Evolutionary conservation across 1,284 basidiomycete species (phyloP), one percentile per base, ranked within the genome.

Genomic region (Amylostereum areolatum): DNA sequence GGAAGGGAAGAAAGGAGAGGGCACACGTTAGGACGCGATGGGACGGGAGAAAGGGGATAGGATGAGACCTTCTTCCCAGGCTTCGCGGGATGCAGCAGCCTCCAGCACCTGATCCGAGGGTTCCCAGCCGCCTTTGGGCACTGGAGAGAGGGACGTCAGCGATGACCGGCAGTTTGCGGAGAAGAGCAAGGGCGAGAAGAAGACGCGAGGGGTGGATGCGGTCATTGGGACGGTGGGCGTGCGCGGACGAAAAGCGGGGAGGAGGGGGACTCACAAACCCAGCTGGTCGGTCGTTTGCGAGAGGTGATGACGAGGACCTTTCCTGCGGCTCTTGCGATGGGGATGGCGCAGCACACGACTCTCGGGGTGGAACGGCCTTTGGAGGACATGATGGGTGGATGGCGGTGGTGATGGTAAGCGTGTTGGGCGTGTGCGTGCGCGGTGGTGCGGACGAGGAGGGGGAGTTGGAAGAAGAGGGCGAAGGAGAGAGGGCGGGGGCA

Each of bases 21-120:
- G 63, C 65, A 67, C 62, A 58, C 62, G 67, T 72, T 66, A 72
- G 73, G 76, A 73, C 61, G 68, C 68, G 80, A 77, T 76, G 76
- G 74, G 75, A 84, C 80, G 80, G 73, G 77, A 67, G 83, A 74
- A 85, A 77, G 79, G 80, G 80, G 75, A 81, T 81, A 80, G 74
- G 81, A 80, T 83, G 80, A 80, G 85, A 91, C 88, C 88, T 90
- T 91, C 88, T 88, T 91, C 88, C 69, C 85, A 75, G 71, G 88
- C 88, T 81, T 91, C 88, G 67, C 89, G 80, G 63, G 81, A 84
- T 70, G 89, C 89, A 66, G 88, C 89, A 70, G 80, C 82, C 75
- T 89, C 86, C 62, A 91, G 71, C 67, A 74, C 75, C 60, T 75
- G 80, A 77, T 91, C 88, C 53, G 82, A 75, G 58, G 80, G 72